phyloP scores from a whole-genome alignment of 805 yeast species.

The Hanseniaspora singularis region DNA sequence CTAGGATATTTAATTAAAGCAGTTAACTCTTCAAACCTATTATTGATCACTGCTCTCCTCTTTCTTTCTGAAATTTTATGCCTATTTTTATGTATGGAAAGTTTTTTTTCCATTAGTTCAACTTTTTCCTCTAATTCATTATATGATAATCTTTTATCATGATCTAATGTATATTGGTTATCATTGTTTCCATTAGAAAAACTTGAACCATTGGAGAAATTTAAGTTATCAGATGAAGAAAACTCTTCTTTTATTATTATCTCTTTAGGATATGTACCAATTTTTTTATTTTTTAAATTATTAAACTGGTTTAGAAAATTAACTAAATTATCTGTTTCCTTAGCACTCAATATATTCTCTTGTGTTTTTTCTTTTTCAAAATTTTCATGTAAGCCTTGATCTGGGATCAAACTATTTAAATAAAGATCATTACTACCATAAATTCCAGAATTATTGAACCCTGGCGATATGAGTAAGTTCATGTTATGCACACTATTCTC shows the following conservation, averaged over 20 bases:
- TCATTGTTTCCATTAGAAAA: constrained; percentile 7
- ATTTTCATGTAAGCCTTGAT: no score
- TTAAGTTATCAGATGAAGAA: no score
- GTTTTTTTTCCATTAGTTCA: constrained; percentile 2
- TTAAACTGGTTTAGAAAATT: constrained; percentile 25
- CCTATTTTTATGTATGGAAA: constrained; percentile 9
- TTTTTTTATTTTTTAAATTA: no score
- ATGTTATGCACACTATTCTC: no score
- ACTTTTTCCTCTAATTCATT: constrained; percentile 5
- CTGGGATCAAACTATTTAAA: not conserved
- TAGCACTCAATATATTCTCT: constrained; percentile 23
- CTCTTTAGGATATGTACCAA: no score
- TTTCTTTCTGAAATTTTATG: constrained; percentile 13
- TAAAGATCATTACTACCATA: not conserved
- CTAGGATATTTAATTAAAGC: constrained; percentile 21
- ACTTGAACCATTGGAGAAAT: no score
- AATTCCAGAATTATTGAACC: not conserved
- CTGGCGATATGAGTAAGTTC: no score
- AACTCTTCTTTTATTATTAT: no score
- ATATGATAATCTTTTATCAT: constrained; percentile 4
- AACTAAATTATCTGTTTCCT: constrained; percentile 28
- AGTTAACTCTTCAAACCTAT: constrained; percentile 24
- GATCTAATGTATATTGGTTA: not conserved
- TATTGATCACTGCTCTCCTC: constrained; percentile 20
- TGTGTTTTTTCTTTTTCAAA: not conserved